Evolutionary conservation across 1,139 yeast genomes (phyloP).

Genomic region (Kodamaea fungicola): DNA sequence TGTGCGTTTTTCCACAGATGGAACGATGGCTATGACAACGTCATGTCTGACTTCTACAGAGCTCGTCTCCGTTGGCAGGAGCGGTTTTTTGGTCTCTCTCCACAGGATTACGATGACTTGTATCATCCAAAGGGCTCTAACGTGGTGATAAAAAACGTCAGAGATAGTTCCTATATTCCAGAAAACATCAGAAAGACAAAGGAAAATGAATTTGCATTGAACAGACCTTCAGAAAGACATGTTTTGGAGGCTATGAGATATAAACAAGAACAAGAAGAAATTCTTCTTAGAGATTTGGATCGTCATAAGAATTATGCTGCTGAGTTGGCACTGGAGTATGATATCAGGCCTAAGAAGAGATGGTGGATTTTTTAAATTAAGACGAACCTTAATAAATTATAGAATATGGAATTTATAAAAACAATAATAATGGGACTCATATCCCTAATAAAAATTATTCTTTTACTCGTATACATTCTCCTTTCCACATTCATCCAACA

Average conservation of each 20-base stretch:
- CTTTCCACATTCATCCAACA: too few relatives aligned
- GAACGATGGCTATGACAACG: slow-evolving; percentile 82
- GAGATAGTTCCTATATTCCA: slow-evolving; percentile 43
- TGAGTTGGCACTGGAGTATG: slow-evolving; percentile 33
- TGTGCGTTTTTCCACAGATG: slow-evolving; percentile 74
- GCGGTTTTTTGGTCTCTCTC: slow-evolving; percentile 49
- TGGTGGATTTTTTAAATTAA: slow-evolving; percentile 28
- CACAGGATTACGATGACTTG: slow-evolving; percentile 63
- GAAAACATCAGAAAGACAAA: slow-evolving; percentile 36
- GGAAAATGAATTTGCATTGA: slow-evolving; percentile 52
- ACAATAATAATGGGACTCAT: too few relatives aligned
- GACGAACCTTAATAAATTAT: too few relatives aligned
- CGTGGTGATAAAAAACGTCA: slow-evolving; percentile 34
- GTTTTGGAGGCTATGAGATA: slow-evolving; percentile 72
- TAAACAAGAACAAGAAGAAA: slow-evolving; percentile 68
- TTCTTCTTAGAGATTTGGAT: slow-evolving; percentile 54
- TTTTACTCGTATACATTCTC: too few relatives aligned
- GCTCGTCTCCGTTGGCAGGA: slow-evolving; percentile 57
- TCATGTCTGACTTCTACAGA: slow-evolving; percentile 66
- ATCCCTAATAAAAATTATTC: too few relatives aligned
- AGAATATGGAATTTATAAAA: too few relatives aligned
- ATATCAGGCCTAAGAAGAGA: slow-evolving; percentile 27
- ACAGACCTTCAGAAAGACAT: slow-evolving; percentile 70
- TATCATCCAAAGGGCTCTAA: slow-evolving; percentile 40
- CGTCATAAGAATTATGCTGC: slow-evolving; percentile 27